Conservation (phyloP, 2,329 filamentous ascomycete genomes). For the Diaporthe ampelina region DNA sequence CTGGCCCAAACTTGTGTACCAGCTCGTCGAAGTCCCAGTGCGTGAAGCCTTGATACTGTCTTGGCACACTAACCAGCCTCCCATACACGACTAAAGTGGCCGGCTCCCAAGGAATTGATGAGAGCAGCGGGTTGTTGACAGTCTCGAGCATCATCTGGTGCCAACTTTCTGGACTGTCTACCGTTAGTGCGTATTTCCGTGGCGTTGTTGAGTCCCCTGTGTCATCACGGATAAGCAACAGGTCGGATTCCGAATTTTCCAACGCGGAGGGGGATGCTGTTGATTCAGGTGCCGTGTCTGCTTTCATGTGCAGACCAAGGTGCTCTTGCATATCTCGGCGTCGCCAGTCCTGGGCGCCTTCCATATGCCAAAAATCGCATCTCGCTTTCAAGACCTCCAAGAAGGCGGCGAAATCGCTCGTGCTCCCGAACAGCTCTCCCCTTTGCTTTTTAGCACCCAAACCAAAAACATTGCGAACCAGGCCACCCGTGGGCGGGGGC, state of each 20-base stretch:
- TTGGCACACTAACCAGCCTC: conserved; percentile 71
- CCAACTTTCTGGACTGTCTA: conserved; percentile 50
- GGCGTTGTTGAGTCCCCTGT: conserved; percentile 43
- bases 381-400: conserved; percentile 81
- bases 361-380: conserved; percentile 89
- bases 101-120: conserved; percentile 56
- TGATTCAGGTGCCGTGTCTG: neutral
- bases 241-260: conserved; percentile 14
- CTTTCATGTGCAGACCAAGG: conserved; percentile 9
- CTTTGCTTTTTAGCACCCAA: conserved; percentile 52
- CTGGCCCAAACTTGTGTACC: conserved; percentile 79
- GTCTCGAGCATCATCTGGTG: conserved; percentile 39
- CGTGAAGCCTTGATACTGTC: conserved; percentile 68
- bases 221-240: conserved; percentile 35
- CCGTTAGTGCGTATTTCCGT: conserved; percentile 46
- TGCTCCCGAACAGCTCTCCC: conserved; percentile 69
- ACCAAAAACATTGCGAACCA: conserved; percentile 64
- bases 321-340: conserved; percentile 59
- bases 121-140: conserved; percentile 34
- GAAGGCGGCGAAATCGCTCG: conserved; percentile 82
- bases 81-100: conserved; percentile 71
- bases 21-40: conserved; percentile 79
- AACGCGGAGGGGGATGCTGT: neutral
- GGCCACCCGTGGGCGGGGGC: conserved; percentile 65
- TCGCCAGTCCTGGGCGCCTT: conserved; percentile 80